Evolutionary conservation across 257 asterid species (phyloP).

Genomic region (Capsicum pubescens): DNA sequence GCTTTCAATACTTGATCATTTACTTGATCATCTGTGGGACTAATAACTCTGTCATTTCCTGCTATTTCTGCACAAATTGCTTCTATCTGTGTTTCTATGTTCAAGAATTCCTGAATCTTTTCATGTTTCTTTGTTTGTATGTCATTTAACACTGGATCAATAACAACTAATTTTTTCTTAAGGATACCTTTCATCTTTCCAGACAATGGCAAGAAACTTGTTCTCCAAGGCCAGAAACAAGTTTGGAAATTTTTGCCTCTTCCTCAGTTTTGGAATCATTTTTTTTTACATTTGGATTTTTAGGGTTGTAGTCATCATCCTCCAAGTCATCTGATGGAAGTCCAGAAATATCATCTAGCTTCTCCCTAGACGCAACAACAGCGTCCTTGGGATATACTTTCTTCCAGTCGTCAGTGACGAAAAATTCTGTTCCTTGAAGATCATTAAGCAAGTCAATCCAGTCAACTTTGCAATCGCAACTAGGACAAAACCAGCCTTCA

Average conservation of each 20-base stretch:
- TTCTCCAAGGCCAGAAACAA: conserved; percentile 72
- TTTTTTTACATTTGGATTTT: no score
- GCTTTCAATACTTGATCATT: conserved; percentile 68
- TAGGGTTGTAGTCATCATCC: no score
- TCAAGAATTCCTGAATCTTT: conserved; percentile 62
- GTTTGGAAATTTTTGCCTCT: conserved; percentile 64
- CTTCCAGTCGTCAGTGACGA: no score
- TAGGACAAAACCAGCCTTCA: no score
- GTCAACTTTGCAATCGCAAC: no score
- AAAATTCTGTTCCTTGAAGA: no score
- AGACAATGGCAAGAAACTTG: conserved; percentile 52
- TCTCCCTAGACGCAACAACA: no score
- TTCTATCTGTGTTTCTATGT: conserved; percentile 58
- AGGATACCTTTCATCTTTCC: conserved; percentile 55
- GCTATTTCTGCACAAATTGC: conserved; percentile 71
- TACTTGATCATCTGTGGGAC: conserved; percentile 46
- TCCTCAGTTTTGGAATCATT: conserved; percentile 32
- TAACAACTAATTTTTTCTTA: conserved; percentile 57
- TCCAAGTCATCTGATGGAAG: no score
- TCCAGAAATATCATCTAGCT: no score
- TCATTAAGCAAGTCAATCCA: no score
- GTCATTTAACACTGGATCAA: conserved; percentile 61
- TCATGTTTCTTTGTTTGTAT: conserved; percentile 61
- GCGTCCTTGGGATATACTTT: no score
- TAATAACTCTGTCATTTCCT: no score